Base-by-base conservation (phyloP, 495 filamentous ascomycete species). In the Aspergillus hancockii region DNA sequence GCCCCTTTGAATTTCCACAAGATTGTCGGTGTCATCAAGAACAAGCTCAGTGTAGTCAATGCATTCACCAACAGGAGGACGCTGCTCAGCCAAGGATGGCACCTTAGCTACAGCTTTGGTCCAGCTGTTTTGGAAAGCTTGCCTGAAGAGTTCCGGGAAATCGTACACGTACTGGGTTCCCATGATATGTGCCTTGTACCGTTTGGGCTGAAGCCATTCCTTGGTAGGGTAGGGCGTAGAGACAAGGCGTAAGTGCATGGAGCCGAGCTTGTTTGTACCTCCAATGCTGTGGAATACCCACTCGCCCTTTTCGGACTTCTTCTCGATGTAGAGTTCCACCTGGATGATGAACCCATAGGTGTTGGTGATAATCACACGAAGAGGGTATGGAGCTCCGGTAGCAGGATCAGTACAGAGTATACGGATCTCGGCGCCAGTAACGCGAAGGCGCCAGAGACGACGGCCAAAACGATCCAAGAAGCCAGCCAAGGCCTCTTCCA, bases 111-210 rank as follows among this genome's bases (percentile, higher is more conserved):
- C 82, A 54, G 83, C 83, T 71, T 86, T 85, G 64, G 79, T 78
- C 94, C 94, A 98, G 80, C 85, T 90, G 79, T 97, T 97, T 77
- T 97, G 92, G 75, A 96, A 90, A 41, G 94, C 93, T 75, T 98
- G 94, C 68, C 94, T 84, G 89, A 98, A 98, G 32, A 98, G 88
- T 80, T 98, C 95, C 8, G 94, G 94, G 90, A 98, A 98, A 79
- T 98, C 94, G 72, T 98, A 98, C 58, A 97, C 95, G 64, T 97
- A 98, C 72, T 98, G 94, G 18, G 94, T 98, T 64, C 94, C 94
- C 93, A 98, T 97, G 55, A 98, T 71, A 74, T 98, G 94, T 52
- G 94, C 94, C 86, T 95, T 98, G 87, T 98, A 98, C 58, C 94
- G 85, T 85, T 98, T 98, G 60, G 94, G 94, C 78, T 98, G 94